phyloP scores from a whole-genome alignment of 129 eudicot species.

The Lactuca saligna region DNA sequence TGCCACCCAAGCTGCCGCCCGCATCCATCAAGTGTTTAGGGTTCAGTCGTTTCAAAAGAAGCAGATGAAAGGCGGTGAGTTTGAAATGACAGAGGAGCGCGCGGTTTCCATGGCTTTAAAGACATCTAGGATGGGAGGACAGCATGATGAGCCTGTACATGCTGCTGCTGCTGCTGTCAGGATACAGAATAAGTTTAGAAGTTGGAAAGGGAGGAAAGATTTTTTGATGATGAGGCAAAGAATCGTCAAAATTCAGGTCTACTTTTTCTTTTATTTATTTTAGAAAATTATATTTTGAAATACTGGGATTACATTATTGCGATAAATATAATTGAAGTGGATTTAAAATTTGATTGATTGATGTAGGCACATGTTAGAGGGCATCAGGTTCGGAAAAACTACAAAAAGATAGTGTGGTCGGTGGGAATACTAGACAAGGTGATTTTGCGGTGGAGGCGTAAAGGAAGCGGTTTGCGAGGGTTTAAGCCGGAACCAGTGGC shows the following conservation, averaged over 20 bases:
- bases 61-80: constrained; percentile 54
- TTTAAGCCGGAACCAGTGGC: constrained; percentile 69
- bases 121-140: constrained; percentile 55
- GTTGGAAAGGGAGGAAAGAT: constrained; percentile 89
- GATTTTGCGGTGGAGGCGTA: constrained; percentile 88
- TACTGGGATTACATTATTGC: too few relatives aligned
- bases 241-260: constrained; percentile 87
- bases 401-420: constrained; percentile 82
- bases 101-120: constrained; percentile 73
- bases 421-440: constrained; percentile 97
- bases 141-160: constrained; percentile 66
- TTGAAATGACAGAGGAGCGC: constrained; percentile 66
- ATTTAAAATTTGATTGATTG: background rate
- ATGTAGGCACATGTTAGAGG: constrained; percentile 93
- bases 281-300: too few relatives aligned
- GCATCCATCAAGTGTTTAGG: constrained; percentile 89
- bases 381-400: constrained; percentile 95
- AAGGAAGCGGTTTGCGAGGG: constrained; percentile 90
- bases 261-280: too few relatives aligned
- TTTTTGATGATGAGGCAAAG: constrained; percentile 72
- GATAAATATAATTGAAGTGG: too few relatives aligned
- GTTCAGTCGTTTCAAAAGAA: constrained; percentile 89
- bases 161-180: constrained; percentile 83
- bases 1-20: constrained; percentile 97
- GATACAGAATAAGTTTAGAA: constrained; percentile 85